These are phyloP conservation scores for Acorus gramineus DNA, from an alignment of 106 monocot species.

Conservation along the genomic window DNA sequence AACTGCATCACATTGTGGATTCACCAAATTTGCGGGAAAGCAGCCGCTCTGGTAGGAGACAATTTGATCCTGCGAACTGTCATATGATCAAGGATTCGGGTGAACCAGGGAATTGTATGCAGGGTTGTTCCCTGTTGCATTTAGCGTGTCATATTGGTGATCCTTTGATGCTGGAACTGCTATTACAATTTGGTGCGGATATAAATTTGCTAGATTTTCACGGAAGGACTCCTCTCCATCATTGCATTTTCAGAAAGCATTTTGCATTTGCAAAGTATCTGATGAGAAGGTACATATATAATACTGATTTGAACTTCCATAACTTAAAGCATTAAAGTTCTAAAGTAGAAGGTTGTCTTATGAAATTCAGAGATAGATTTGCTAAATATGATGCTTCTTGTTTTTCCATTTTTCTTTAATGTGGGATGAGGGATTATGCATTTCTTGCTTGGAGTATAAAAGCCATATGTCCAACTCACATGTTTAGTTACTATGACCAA, in stretches of 20 bases:
- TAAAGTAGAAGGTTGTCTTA: too few species aligned
- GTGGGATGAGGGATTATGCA: too few species aligned
- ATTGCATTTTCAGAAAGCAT: slow-evolving; percentile 66
- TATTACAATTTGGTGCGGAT: slow-evolving; percentile 83
- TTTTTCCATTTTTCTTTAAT: too few species aligned
- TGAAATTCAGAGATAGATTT: too few species aligned
- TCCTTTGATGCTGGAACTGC: slow-evolving; percentile 68
- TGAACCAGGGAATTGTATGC: slow-evolving; percentile 43
- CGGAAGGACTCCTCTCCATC: slow-evolving; percentile 88
- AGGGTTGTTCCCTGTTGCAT: slow-evolving; percentile 79
- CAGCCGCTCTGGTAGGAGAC: slow-evolving; percentile 12
- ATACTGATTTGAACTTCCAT: too few species aligned
- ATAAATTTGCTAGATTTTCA: slow-evolving; percentile 74
- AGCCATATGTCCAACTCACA: too few species aligned
- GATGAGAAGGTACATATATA: slow-evolving; percentile 45
- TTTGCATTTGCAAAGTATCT: slow-evolving; percentile 64
- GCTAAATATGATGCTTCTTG: too few species aligned
- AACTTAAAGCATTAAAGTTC: too few species aligned
- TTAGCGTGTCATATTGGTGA: slow-evolving; percentile 67
- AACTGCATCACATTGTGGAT: slow-evolving; percentile 28
- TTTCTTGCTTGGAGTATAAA: too few species aligned
- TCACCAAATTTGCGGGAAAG: slow-evolving; percentile 3
- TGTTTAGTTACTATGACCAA: too few species aligned
- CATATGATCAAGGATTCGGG: slow-evolving; percentile 38
- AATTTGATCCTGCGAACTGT: slow-evolving; percentile 45